Evolutionary conservation across 176 grass and related monocot genomes (phyloP).

Genomic region (Avena insularis): DNA sequence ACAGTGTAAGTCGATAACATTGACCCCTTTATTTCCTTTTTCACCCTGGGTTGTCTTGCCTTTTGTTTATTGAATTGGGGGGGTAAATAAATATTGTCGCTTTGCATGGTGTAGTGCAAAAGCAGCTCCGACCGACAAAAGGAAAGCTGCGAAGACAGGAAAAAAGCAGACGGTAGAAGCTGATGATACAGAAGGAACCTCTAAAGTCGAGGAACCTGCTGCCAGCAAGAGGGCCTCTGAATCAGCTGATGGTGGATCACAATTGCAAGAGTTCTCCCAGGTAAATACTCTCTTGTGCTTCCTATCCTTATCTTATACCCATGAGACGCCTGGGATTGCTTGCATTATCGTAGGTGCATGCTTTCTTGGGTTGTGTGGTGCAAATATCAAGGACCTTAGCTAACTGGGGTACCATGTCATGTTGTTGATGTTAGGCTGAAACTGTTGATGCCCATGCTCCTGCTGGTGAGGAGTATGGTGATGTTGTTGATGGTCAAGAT

Average conservation of each 20-base stretch:
- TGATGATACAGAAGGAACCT: constrained; percentile 75
- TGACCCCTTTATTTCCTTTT: constrained; percentile 23
- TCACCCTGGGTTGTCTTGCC: neutral
- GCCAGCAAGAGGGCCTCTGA: constrained; percentile 42
- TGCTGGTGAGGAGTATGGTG: constrained; percentile 41
- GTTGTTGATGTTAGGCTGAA: constrained; percentile 42
- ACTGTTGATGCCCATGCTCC: constrained; percentile 41
- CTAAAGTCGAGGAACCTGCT: constrained; percentile 54
- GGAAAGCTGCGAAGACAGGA: constrained; percentile 52
- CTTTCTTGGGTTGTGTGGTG: neutral
- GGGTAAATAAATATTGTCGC: constrained; percentile 14
- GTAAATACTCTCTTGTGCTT: constrained; percentile 29
- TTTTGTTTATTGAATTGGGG: constrained; percentile 24
- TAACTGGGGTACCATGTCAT: constrained; percentile 6
- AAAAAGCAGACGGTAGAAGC: constrained; percentile 43
- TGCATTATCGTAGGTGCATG: neutral
- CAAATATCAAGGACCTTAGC: neutral
- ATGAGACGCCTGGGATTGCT: neutral
- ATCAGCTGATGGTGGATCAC: constrained; percentile 48
- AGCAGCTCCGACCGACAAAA: constrained; percentile 46
- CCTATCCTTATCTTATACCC: neutral
- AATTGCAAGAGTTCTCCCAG: constrained; percentile 67
- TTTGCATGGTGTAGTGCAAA: constrained; percentile 50
- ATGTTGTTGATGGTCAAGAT: constrained; percentile 31
- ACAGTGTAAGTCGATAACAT: constrained; percentile 60